Evolutionary conservation across 768 basidiomycete genomes (phyloP).

Genomic region (Lactarius vividus): DNA sequence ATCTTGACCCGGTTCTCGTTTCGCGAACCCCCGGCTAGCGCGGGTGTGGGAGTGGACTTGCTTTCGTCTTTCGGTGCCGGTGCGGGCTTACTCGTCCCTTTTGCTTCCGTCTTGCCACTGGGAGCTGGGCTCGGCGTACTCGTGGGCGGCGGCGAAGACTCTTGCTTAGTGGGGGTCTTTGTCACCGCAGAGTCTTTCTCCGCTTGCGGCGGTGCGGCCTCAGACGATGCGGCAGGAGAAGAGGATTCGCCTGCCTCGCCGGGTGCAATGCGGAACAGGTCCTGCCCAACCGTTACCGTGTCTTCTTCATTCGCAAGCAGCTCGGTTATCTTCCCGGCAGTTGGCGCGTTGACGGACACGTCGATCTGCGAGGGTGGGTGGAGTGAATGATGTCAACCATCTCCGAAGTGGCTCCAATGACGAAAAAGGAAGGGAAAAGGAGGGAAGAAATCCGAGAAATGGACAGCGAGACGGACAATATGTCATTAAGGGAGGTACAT

Average conservation of each 20-base stretch:
- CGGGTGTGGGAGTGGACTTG: slow-evolving; percentile 34
- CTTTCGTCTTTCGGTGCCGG: slow-evolving; percentile 25
- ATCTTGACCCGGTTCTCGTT: slow-evolving; percentile 96
- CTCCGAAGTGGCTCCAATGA: not conserved
- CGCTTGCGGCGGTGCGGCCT: slow-evolving; percentile 29
- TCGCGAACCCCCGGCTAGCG: slow-evolving; percentile 51
- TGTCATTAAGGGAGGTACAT: slow-evolving; percentile 23
- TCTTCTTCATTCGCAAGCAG: slow-evolving; percentile 88
- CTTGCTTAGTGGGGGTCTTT: slow-evolving; percentile 44
- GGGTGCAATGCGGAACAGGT: slow-evolving; percentile 86
- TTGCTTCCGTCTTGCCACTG: slow-evolving; percentile 38
- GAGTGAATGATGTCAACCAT: not conserved
- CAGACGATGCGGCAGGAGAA: slow-evolving; percentile 26
- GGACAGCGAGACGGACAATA: not conserved
- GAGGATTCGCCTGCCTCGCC: slow-evolving; percentile 41
- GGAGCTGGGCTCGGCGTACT: slow-evolving; percentile 34
- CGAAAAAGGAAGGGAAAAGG: not conserved
- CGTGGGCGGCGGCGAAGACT: slow-evolving; percentile 41
- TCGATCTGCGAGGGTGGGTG: slow-evolving; percentile 66
- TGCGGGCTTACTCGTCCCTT: slow-evolving; percentile 37
- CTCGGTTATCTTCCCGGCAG: slow-evolving; percentile 83
- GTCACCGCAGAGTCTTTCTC: slow-evolving; percentile 41
- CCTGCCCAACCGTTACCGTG: slow-evolving; percentile 92
- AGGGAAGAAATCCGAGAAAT: slow-evolving; percentile 1
- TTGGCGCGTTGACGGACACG: slow-evolving; percentile 92